Percentiles rank a stretch among this genome's conserved stretches.
Evolutionary conservation across 2,329 filamentous ascomycete species (phyloP).

Genomic region (Apiospora saccharicola): DNA sequence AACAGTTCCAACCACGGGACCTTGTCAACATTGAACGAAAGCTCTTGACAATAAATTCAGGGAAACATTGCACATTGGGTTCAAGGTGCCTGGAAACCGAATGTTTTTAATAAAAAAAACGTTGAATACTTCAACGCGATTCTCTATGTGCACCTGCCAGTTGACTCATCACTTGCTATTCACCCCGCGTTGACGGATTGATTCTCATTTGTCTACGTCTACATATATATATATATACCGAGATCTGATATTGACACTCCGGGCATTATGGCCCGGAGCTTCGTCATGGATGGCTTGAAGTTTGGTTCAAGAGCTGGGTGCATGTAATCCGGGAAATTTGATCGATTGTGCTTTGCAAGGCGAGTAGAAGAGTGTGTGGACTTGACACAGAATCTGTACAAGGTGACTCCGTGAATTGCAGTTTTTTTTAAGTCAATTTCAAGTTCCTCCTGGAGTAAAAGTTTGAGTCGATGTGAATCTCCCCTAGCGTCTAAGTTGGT

Average conservation of each 20-base stretch:
- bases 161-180: background rate
- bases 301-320: background rate
- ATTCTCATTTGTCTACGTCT: background rate
- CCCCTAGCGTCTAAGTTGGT: background rate
- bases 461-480: background rate
- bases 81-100: background rate
- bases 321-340: background rate
- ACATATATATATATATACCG: background rate
- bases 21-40: background rate
- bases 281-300: background rate
- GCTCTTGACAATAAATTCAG: background rate
- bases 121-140: background rate
- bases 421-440: background rate
- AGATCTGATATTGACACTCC: constrained; percentile 16
- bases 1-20: background rate
- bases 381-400: background rate
- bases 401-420: background rate
- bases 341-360: background rate
- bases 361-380: background rate
- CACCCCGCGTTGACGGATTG: constrained; percentile 9
- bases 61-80: background rate
- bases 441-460: background rate
- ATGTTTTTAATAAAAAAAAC: background rate
- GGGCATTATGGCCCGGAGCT: constrained; percentile 8
- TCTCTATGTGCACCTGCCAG: background rate